Conservation (phyloP, 495 filamentous ascomycete species). For the Talaromyces wortmannii region DNA sequence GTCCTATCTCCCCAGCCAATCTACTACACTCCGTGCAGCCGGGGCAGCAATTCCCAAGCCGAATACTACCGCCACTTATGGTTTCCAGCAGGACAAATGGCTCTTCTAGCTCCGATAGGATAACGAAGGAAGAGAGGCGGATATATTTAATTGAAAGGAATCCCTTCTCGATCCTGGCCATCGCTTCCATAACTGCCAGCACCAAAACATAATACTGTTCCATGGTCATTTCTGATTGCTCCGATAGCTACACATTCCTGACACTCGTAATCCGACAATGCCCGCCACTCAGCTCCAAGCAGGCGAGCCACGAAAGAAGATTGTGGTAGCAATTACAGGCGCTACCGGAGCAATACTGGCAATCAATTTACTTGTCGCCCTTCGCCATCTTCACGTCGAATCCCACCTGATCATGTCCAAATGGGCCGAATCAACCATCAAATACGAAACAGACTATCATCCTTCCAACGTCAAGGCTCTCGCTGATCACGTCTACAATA, state of each 20-base stretch:
- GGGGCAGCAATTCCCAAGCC: neutral
- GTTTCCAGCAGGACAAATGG: neutral
- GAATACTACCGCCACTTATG: neutral
- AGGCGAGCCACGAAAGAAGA: slow-evolving; percentile 7
- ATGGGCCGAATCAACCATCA: slow-evolving; percentile 37
- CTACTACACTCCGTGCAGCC: neutral
- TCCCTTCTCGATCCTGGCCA: neutral
- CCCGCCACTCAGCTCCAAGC: neutral
- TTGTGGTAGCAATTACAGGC: slow-evolving; percentile 34
- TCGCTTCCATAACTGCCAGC: neutral
- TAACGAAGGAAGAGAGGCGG: neutral
- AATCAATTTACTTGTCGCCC: slow-evolving; percentile 24
- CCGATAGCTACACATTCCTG: neutral
- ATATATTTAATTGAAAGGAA: neutral
- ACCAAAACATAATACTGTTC: neutral
- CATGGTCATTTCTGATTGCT: neutral
- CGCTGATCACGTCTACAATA: slow-evolving; percentile 27
- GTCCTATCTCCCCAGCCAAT: neutral
- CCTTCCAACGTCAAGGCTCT: slow-evolving; percentile 19
- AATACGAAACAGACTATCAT: slow-evolving; percentile 34
- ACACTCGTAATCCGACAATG: neutral
- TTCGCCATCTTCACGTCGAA: slow-evolving; percentile 31
- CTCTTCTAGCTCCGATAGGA: neutral
- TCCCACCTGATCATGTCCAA: slow-evolving; percentile 35
- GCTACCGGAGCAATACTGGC: slow-evolving; percentile 30